Evolutionary conservation across 768 basidiomycete species (phyloP), one percentile per base, ranked within the genome.

Genomic region (Tremella yokohamensis): DNA sequence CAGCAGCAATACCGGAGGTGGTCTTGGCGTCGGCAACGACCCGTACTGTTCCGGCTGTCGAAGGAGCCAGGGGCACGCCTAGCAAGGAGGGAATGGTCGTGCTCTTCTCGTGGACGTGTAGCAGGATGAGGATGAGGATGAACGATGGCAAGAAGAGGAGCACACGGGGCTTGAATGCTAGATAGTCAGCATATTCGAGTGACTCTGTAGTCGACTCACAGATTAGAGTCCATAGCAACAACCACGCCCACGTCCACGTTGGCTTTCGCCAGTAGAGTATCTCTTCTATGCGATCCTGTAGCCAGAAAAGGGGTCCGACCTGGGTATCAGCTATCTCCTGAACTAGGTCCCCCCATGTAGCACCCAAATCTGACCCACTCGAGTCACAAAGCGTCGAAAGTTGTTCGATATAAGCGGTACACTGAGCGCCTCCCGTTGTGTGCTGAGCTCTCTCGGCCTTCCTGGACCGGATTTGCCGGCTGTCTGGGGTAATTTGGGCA

Each of bases 221-320:
- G 38, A 92, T 75, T 64, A 91, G 89, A 0, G 82, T 83, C 74
- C 90, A 93, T 0, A 77, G 81, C 1, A 84, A 81, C 78, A 93
- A 85, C 86, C 87, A 93, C 0, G 83, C 81, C 40, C 78, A 71
- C 1, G 91, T 92, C 86, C 85, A 86, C 0, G 86, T 85, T 45
- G 75, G 75, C 65, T 82, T 81, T 72, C 83, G 85, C 91, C 91
- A 93, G 62, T 88, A 79, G 2, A 93, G 55, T 2, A 91, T 80
- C 77, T 93, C 91, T 73, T 94, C 91, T 13, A 89, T 69, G 1
- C 91, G 78, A 70, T 96, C 91, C 76, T 89, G 89, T 18, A 93
- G 62, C 91, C 90, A 94, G 68, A 93, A 94, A 7, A 91, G 77
- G 0, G 88, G 86, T 0, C 89, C 88, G 2, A 84, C 70, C 70